A percentile compares a stretch with the other conserved stretches of the same genome.
phyloP scores from a whole-genome alignment of 805 yeast genomes.

The Wickerhamomyces alni region DNA sequence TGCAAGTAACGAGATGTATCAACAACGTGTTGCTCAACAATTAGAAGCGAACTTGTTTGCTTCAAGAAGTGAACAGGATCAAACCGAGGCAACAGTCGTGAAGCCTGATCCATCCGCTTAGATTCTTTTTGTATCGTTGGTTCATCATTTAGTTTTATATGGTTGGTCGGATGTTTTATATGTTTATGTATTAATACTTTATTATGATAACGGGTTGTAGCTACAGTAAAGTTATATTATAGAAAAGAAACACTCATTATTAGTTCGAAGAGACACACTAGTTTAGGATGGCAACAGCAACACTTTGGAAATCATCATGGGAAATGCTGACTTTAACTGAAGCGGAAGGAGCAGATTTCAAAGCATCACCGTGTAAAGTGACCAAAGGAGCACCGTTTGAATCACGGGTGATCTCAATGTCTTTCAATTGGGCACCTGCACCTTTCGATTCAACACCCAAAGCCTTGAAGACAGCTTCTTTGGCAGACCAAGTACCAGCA shows the following conservation, averaged over 20 bases:
- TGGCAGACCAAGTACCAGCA: slow-evolving; percentile 99
- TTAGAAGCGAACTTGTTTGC: slow-evolving; percentile 20
- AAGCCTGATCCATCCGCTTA: too few relatives aligned
- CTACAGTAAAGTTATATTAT: background rate
- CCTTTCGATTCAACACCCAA: slow-evolving; percentile 86
- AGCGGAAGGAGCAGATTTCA: slow-evolving; percentile 64
- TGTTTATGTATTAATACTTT: too few relatives aligned
- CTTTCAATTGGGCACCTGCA: slow-evolving; percentile 90
- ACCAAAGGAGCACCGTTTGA: slow-evolving; percentile 73
- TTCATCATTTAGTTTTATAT: too few relatives aligned
- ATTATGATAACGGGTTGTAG: too few relatives aligned
- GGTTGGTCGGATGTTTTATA: too few relatives aligned
- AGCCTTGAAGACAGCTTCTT: slow-evolving; percentile 98
- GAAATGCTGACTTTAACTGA: slow-evolving; percentile 83
- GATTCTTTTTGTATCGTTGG: too few relatives aligned
- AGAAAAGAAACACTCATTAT: background rate
- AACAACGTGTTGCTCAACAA: slow-evolving; percentile 14
- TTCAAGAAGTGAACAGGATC: slow-evolving; percentile 6
- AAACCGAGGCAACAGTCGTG: background rate
- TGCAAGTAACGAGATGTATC: background rate
- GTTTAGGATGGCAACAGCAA: slow-evolving; percentile 80
- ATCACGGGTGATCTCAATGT: slow-evolving; percentile 79
- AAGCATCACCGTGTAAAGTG: slow-evolving; percentile 68
- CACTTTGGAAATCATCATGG: slow-evolving; percentile 95
- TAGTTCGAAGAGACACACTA: slow-evolving; percentile 1